These are phyloP conservation scores for Phaeosphaeria sp. DNA, from an alignment of 2,329 filamentous ascomycete genomes.

Conservation along the genomic window DNA sequence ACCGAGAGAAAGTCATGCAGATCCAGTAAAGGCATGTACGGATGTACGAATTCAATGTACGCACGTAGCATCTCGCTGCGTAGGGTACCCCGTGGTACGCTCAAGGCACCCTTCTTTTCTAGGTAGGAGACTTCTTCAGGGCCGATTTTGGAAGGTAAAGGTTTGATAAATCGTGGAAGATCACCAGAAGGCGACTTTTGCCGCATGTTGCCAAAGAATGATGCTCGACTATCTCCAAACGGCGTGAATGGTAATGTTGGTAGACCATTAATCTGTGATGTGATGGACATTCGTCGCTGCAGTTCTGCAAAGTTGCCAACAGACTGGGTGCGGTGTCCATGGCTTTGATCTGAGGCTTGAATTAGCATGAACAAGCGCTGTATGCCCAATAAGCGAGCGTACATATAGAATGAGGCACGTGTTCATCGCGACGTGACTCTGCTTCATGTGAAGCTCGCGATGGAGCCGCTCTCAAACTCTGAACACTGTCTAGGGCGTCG, in stretches of 20 bases:
- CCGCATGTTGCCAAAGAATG: constrained; percentile 56
- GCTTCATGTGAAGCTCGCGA: constrained; percentile 52
- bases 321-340: constrained; percentile 50
- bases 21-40: constrained; percentile 89
- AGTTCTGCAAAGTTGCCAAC: constrained; percentile 50
- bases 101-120: constrained; percentile 81
- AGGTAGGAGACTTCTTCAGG: constrained; percentile 85
- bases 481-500: constrained; percentile 45
- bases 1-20: constrained; percentile 65
- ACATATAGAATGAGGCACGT: constrained; percentile 71
- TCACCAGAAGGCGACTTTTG: constrained; percentile 53
- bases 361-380: constrained; percentile 20
- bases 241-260: constrained; percentile 46
- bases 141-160: constrained; percentile 77
- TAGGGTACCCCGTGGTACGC: constrained; percentile 71
- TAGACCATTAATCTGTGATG: constrained; percentile 41
- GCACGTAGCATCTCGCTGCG: constrained; percentile 82
- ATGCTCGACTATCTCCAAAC: constrained; percentile 34
- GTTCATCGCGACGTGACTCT: constrained; percentile 59
- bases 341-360: constrained; percentile 54
- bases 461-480: constrained; percentile 35
- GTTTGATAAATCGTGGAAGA: constrained; percentile 75
- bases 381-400: constrained; percentile 51
- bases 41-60: constrained; percentile 89
- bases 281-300: constrained; percentile 54